phyloP scores from a whole-genome alignment of 2,329 filamentous ascomycete species.

The Coniochaeta sp. region DNA sequence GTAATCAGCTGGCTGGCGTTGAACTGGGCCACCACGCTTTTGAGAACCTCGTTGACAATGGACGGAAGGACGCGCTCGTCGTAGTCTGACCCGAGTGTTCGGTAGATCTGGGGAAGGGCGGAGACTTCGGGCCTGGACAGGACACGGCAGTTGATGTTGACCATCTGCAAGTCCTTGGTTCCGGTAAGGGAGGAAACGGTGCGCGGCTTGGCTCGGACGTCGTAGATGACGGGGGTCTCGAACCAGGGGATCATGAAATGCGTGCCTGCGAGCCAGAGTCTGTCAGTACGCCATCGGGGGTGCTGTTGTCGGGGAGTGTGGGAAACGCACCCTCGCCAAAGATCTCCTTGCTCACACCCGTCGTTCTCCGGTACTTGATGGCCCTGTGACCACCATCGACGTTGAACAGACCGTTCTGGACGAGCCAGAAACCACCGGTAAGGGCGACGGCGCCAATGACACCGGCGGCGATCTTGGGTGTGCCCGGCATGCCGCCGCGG shows the following conservation, averaged over 20 bases:
- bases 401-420: slow-evolving; percentile 62
- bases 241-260: slow-evolving; percentile 95
- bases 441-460: slow-evolving; percentile 35
- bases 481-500: slow-evolving; percentile 34
- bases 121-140: slow-evolving; percentile 84
- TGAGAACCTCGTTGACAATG: slow-evolving; percentile 97
- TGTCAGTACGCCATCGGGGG: slow-evolving; percentile 10
- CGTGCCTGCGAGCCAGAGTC: slow-evolving; percentile 54
- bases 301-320: neutral
- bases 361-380: slow-evolving; percentile 94
- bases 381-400: slow-evolving; percentile 98
- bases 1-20: slow-evolving; percentile 98
- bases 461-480: slow-evolving; percentile 31
- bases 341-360: slow-evolving; percentile 93
- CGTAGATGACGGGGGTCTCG: slow-evolving; percentile 93
- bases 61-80: slow-evolving; percentile 95
- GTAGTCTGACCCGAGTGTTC: slow-evolving; percentile 90
- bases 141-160: slow-evolving; percentile 99
- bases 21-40: slow-evolving; percentile 98
- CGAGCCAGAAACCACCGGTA: slow-evolving; percentile 40
- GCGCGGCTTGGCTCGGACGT: slow-evolving; percentile 94
- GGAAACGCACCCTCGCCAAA: slow-evolving; percentile 72
- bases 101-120: slow-evolving; percentile 92
- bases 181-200: slow-evolving; percentile 96
- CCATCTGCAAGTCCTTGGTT: slow-evolving; percentile 99